These are phyloP conservation scores for Calophaca sinica DNA, from an alignment of 306 rosid species.

Conservation along the genomic window DNA sequence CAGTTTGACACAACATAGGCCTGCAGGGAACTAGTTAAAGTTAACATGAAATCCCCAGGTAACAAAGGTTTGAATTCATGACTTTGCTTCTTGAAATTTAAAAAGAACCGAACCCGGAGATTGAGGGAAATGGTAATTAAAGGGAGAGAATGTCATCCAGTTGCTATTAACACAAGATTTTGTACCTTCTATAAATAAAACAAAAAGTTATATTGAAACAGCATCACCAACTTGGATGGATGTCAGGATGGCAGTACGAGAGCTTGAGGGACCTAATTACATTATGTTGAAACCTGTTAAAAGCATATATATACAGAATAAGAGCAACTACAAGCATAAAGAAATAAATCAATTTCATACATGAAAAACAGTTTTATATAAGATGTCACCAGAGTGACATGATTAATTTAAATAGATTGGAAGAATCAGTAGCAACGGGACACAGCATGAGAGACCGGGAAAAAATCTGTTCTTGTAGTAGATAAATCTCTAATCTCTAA, in stretches of 20 bases:
- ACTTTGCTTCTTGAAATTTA: constrained; percentile 47
- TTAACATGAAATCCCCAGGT: constrained; percentile 54
- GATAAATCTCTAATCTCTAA: constrained; percentile 40
- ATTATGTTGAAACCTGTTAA: constrained; percentile 79
- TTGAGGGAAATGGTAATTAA: constrained; percentile 50
- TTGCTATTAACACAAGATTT: constrained; percentile 54
- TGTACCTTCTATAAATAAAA: constrained; percentile 65
- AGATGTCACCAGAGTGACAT: constrained; percentile 32
- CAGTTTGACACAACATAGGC: constrained; percentile 54
- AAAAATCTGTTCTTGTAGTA: constrained; percentile 14
- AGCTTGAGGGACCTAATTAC: constrained; percentile 70
- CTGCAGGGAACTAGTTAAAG: constrained; percentile 66
- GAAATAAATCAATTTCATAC: constrained; percentile 37
- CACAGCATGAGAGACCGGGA: constrained; percentile 27
- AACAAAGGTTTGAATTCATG: constrained; percentile 48
- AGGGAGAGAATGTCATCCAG: constrained; percentile 50
- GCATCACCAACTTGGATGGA: constrained; percentile 80
- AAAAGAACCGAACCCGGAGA: constrained; percentile 56
- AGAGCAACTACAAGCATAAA: constrained; percentile 60
- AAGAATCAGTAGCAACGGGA: constrained; percentile 6
- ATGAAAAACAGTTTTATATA: constrained; percentile 35
- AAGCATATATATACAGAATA: constrained; percentile 51
- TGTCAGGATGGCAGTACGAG: constrained; percentile 72
- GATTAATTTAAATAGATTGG: constrained; percentile 35
- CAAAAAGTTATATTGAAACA: constrained; percentile 71